Evolutionary conservation across 2,329 filamentous ascomycete genomes (phyloP), one percentile per base, ranked within the genome.

Genomic region (Colletotrichum ledebouriae): DNA sequence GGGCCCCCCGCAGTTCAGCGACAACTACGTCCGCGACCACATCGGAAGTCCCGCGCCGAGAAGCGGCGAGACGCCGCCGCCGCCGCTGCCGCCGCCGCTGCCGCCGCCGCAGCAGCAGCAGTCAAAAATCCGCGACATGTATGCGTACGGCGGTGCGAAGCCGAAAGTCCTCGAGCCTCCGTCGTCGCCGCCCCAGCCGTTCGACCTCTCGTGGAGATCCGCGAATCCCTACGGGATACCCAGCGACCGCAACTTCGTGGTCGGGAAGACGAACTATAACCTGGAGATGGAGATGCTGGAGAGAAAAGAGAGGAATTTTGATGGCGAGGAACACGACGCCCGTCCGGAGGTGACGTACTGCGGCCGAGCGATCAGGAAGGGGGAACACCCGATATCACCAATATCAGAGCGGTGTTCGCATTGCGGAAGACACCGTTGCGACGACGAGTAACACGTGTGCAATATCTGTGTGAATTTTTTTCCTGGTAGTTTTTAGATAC

Each of bases 241-340:
- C 2, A 41, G 22, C 11, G 47, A 68, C 2, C n/a, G 55, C 2
- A 20, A 41, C 0, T 53, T 59, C 12, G 37, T 25, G 13, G 55
- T 65, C 3, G 65, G 65, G 6, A 68, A 65, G 12, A 68, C 55
- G 4, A 68, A 68, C 6, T 68, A 68, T 20, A 50, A 41, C 10
- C 34, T 68, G 12, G 49, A 68, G 12, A 65, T 65, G 4, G 53
- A 68, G 25, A 65, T 68, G 65, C 6, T 68, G 13, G 65, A 65
- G 20, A 65, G 65, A 9, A 56, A 60, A 25, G 55, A 41, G 2
- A 56, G 59, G 25, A 44, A 56, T n/a, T 52, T 65, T 2, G 37
- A 59, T 6, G 65, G 29, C 6, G 55, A 22, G 22, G 22, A 49
- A 49, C 41, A 11, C 6, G 65, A 29, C 9, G 55, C 44, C 37